Conservation (phyloP, 208 protist genomes). For the Leishmania tropica region DNA sequence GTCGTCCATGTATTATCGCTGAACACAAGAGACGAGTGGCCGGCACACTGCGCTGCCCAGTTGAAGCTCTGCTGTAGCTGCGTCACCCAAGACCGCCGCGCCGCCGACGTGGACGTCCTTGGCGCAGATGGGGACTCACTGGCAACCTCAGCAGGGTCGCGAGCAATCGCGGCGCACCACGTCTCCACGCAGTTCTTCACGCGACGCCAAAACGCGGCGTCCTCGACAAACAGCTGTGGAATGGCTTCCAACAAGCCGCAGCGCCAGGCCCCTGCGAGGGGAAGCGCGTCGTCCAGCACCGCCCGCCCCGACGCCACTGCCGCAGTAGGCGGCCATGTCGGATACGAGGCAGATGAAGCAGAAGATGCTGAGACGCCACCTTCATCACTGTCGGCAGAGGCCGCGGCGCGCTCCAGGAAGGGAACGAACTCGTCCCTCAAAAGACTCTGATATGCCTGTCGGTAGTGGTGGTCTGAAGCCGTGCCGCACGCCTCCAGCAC, state of each 20-base stretch:
- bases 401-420: slow-evolving; percentile 16
- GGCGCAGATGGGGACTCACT: background rate
- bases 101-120: background rate
- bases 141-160: background rate
- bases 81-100: slow-evolving; percentile 11
- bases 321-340: background rate
- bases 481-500: slow-evolving; percentile 48
- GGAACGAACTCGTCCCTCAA: slow-evolving; percentile 4
- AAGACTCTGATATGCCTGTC: slow-evolving; percentile 9
- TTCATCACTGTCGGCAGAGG: background rate
- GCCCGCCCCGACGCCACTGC: background rate
- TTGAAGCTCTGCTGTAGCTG: slow-evolving; percentile 56
- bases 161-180: slow-evolving; percentile 11
- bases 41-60: slow-evolving; percentile 55
- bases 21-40: slow-evolving; percentile 39
- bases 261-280: slow-evolving; percentile 9
- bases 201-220: slow-evolving; percentile 41
- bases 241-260: slow-evolving; percentile 48
- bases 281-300: background rate
- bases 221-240: slow-evolving; percentile 44
- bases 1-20: slow-evolving; percentile 15
- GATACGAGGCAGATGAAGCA: background rate
- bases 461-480: slow-evolving; percentile 23
- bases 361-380: background rate
- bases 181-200: slow-evolving; percentile 33